Evolutionary conservation across 768 basidiomycete species (phyloP).

Genomic region (Lactifluus hygrophoroides): DNA sequence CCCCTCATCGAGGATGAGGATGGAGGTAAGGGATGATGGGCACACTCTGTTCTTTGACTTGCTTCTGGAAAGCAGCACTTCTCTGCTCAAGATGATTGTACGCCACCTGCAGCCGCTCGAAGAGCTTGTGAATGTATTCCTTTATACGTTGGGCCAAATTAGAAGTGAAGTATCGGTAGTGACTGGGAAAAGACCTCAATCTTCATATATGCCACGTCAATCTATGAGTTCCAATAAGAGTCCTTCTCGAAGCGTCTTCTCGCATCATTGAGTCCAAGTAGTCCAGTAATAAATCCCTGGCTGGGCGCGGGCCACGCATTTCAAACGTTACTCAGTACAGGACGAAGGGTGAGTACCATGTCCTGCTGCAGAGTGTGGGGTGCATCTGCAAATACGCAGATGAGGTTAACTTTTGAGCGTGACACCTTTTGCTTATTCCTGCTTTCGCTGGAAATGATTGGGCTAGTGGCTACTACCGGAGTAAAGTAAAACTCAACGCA

Average conservation of each 20-base stretch:
- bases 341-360: background rate
- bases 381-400: constrained; percentile 7
- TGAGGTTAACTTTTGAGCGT: no score
- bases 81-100: constrained; percentile 2
- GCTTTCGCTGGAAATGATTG: no score
- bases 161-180: background rate
- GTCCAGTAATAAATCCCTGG: background rate
- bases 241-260: constrained; percentile 10
- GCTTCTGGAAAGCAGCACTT: background rate
- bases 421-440: no score
- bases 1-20: background rate
- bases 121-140: background rate
- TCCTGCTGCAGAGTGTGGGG: background rate
- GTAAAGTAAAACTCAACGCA: no score
- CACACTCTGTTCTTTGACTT: constrained; percentile 11
- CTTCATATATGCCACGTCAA: background rate
- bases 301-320: constrained; percentile 1
- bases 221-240: background rate
- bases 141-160: background rate
- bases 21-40: background rate
- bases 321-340: background rate
- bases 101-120: background rate
- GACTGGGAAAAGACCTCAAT: constrained; percentile 6
- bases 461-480: no score
- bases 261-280: constrained; percentile 12